A percentile compares a stretch with the other conserved stretches of the same genome.
Evolutionary conservation across 148 eudicot species (phyloP).

Genomic region (Amaranthus palmeri): DNA sequence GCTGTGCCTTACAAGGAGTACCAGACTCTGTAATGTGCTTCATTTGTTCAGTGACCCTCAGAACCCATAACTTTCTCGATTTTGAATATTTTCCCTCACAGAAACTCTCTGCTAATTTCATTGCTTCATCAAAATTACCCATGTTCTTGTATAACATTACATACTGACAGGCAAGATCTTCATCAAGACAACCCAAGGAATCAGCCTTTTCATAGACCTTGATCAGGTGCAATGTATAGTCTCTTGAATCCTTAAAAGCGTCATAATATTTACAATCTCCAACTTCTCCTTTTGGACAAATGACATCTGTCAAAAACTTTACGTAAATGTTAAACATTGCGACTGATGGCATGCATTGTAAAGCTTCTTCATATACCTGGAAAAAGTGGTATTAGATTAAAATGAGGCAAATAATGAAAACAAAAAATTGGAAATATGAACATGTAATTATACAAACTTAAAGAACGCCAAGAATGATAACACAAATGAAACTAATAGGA

Average conservation of each 20-base stretch:
- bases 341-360: constrained; percentile 41
- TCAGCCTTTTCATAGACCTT: constrained; percentile 62
- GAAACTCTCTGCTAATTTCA: constrained; percentile 48
- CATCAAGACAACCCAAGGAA: constrained; percentile 47
- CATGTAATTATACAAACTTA: too few species aligned
- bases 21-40: constrained; percentile 30
- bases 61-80: constrained; percentile 51
- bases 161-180: constrained; percentile 69
- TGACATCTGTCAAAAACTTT: constrained; percentile 47
- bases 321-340: constrained; percentile 52
- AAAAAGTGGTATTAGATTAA: background rate
- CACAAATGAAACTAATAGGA: too few species aligned
- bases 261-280: constrained; percentile 18
- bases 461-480: too few species aligned
- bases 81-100: constrained; percentile 50
- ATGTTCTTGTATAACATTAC: constrained; percentile 45
- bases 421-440: too few species aligned
- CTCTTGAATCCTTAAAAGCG: constrained; percentile 21
- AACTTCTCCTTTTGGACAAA: constrained; percentile 29
- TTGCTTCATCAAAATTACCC: constrained; percentile 57
- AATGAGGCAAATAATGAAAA: background rate
- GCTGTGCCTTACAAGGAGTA: constrained; percentile 36
- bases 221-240: constrained; percentile 41
- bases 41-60: constrained; percentile 65
- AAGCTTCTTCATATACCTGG: constrained; percentile 80